Percentiles rank a stretch among this genome's conserved stretches.
Conservation (phyloP, 1,284 basidiomycete species). For the Pseudozyma tsukubaensis region DNA sequence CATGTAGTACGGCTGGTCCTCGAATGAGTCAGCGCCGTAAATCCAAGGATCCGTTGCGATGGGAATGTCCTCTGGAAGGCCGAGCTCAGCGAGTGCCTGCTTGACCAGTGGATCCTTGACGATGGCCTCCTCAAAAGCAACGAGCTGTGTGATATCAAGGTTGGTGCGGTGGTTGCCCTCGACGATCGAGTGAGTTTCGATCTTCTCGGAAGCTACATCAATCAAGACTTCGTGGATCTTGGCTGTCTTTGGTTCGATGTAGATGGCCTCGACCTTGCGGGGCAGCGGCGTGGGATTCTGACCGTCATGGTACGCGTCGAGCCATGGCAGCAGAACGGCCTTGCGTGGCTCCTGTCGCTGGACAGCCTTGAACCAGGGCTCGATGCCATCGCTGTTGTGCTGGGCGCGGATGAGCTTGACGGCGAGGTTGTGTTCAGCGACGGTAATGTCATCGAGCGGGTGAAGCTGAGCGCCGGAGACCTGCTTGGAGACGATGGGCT, state of each 20-base stretch:
- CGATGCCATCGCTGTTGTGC: conserved; percentile 17
- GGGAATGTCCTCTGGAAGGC: conserved; percentile 36
- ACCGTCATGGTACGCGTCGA: conserved; percentile 38
- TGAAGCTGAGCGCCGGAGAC: conserved; percentile 13
- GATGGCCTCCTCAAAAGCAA: conserved; percentile 20
- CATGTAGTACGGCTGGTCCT: conserved; percentile 45
- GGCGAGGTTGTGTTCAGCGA: conserved; percentile 24
- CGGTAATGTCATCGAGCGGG: conserved; percentile 38
- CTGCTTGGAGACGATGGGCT: conserved; percentile 11
- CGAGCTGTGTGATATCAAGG: conserved; percentile 44
- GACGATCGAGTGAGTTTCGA: conserved; percentile 29
- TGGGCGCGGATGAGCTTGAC: conserved; percentile 25
- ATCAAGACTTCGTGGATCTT: conserved; percentile 28
- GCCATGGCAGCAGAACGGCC: conserved; percentile 29
- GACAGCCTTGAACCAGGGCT: conserved; percentile 45
- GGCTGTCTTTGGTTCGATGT: conserved; percentile 29
- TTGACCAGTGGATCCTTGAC: conserved; percentile 28
- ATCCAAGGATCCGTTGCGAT: conserved; percentile 56
- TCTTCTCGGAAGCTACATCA: conserved; percentile 17
- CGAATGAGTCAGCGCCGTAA: conserved; percentile 52
- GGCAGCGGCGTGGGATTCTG: conserved; percentile 15
- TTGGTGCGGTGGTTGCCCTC: conserved; percentile 22
- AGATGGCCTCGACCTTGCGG: conserved; percentile 31
- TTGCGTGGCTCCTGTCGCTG: conserved; percentile 46
- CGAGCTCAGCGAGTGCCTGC: conserved; percentile 46